Base-by-base conservation (phyloP, 495 filamentous ascomycete species). In the Penicillium longicatenatum region DNA sequence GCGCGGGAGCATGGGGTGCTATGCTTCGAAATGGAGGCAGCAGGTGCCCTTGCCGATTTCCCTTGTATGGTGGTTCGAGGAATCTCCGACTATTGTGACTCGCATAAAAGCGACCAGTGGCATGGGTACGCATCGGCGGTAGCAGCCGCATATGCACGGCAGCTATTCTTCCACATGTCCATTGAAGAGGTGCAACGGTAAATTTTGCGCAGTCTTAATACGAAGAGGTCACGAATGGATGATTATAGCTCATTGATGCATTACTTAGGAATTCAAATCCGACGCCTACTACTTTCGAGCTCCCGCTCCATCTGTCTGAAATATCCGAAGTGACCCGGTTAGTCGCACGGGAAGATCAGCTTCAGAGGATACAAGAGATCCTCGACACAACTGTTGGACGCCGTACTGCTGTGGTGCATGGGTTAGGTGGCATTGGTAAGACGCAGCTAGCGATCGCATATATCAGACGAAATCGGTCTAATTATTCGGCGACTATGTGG, bases 21-120 rank as follows among this genome's bases (percentile, higher is more conserved):
- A 71, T 75, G 47, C 24, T 50, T 50, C 26, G 47, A 50, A 16
- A 50, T 33, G 47, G 47, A 50, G 24, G 47, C 47, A 19, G 47
- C 47, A 19, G 47, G 47, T 4, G 29, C 29, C n/a, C 24, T 33
- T 10, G 14, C 47, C 4, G 47, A 50, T n/a, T 49, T 30, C 26
- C 29, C 47, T 10, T 50, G 47, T 19, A 17, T 50, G 14, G 47
- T 33, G 3, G 33, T 50, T 19, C 47, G 47, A 17, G 47, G 47
- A 7, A 33, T 50, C 22, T 50, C 47, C n/a, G 24, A 50, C 11
- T 30, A 50, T 50, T 29, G 24, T 3, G 47, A 50, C 26, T 50
- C 47, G 24, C 47, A 50, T 33, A 50, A 50, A 26, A 50, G 33
- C 20, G 47, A 50, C 26, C 6, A 17, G 12, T 50, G 47, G 47